Conservation (phyloP, 2,329 filamentous ascomycete species). For the Calonectria ilicicola region DNA sequence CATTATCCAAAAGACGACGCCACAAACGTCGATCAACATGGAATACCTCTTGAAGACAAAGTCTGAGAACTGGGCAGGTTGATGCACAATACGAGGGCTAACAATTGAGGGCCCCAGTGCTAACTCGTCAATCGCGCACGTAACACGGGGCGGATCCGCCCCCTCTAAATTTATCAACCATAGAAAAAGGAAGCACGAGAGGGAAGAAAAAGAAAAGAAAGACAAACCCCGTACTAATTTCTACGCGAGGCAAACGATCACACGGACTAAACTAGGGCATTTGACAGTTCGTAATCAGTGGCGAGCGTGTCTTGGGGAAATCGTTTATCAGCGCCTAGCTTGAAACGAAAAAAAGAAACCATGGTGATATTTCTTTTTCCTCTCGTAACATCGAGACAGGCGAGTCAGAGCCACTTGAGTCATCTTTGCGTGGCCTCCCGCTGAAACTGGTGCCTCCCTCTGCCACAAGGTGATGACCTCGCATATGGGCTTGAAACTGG, state of each 20-base stretch:
- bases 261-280: not conserved
- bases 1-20: not conserved
- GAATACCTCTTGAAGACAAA: too few relatives aligned
- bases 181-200: not conserved
- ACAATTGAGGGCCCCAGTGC: not conserved
- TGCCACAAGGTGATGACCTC: too few relatives aligned
- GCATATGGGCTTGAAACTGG: too few relatives aligned
- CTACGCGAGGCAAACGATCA: not conserved
- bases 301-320: not conserved
- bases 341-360: not conserved
- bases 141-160: too few relatives aligned
- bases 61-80: not conserved
- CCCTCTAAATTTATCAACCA: too few relatives aligned
- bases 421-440: too few relatives aligned
- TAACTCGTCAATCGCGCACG: not conserved
- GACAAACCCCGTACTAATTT: not conserved
- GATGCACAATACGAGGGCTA: not conserved
- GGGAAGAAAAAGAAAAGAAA: not conserved
- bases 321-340: not conserved
- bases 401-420: not conserved
- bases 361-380: not conserved
- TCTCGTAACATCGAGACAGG: not conserved
- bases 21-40: not conserved
- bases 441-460: not conserved
- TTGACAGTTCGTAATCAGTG: not conserved